Conservation (phyloP, 768 basidiomycete genomes). For the Podaxis sp. region DNA sequence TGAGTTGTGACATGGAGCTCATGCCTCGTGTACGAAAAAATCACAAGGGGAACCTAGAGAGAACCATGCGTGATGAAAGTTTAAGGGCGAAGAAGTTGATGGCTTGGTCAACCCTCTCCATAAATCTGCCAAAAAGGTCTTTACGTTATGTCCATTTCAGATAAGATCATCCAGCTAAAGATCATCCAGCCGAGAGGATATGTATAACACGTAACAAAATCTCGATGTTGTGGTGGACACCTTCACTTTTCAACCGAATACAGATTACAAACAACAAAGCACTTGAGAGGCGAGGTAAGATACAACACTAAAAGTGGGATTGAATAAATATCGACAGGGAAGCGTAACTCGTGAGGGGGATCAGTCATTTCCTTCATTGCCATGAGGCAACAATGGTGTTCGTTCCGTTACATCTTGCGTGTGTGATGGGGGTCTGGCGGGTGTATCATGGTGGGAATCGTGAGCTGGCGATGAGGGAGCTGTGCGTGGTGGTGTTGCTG, state of each 20-base stretch:
- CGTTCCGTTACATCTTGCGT: slow-evolving; percentile 29
- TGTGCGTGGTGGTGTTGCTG: slow-evolving; percentile 19
- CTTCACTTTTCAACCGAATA: slow-evolving; percentile 2
- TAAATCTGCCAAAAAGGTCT: neutral
- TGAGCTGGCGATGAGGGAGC: slow-evolving; percentile 16
- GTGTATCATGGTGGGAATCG: slow-evolving; percentile 20
- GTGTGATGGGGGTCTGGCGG: neutral
- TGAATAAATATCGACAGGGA: slow-evolving; percentile 6
- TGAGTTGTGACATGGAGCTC: neutral
- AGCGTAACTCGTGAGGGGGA: neutral
- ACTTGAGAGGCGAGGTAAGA: neutral
- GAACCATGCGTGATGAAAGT: neutral
- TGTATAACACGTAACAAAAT: neutral
- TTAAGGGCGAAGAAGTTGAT: slow-evolving; percentile 10
- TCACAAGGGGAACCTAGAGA: neutral
- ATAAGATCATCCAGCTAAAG: neutral
- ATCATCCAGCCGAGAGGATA: neutral
- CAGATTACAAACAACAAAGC: slow-evolving; percentile 14
- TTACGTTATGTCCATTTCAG: neutral
- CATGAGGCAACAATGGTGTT: slow-evolving; percentile 37
- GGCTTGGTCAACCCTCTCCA: neutral
- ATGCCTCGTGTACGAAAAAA: slow-evolving; percentile 7
- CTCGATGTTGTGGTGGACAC: neutral
- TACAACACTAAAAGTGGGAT: slow-evolving; percentile 4
- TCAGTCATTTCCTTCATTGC: slow-evolving; percentile 20